phyloP scores from a whole-genome alignment of 2,329 filamentous ascomycete species.

The Acephala macrosclerotiorum region DNA sequence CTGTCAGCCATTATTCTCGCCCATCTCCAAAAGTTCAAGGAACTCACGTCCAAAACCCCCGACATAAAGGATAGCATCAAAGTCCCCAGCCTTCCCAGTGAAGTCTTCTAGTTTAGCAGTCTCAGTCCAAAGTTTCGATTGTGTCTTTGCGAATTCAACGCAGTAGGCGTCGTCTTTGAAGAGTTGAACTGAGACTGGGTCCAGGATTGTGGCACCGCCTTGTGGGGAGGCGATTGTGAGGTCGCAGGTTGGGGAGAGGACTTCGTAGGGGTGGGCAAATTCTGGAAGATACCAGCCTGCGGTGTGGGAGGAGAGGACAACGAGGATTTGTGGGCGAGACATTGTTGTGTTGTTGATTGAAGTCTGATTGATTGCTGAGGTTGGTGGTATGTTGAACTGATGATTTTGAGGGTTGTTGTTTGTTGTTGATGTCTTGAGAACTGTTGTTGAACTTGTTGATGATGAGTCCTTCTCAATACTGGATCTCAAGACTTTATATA shows the following conservation, averaged over 20 bases:
- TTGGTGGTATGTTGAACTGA: no score
- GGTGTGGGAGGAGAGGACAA: slow-evolving; percentile 57
- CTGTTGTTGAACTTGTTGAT: no score
- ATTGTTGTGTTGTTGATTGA: background rate
- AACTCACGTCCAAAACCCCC: slow-evolving; percentile 61
- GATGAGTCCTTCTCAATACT: no score
- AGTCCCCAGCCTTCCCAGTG: slow-evolving; percentile 53
- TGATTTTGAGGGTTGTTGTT: no score
- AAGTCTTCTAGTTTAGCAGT: slow-evolving; percentile 56
- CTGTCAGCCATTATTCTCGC: background rate
- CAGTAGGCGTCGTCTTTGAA: slow-evolving; percentile 51
- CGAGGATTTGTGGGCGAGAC: slow-evolving; percentile 51
- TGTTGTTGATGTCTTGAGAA: no score
- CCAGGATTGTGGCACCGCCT: slow-evolving; percentile 50
- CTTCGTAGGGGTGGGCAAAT: slow-evolving; percentile 53
- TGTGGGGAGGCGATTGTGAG: slow-evolving; percentile 52
- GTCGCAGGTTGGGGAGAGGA: slow-evolving; percentile 48
- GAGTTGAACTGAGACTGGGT: slow-evolving; percentile 50
- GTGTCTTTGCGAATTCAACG: slow-evolving; percentile 50
- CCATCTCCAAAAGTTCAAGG: no score
- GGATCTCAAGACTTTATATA: no score
- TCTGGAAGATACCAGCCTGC: slow-evolving; percentile 61
- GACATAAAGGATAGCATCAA: slow-evolving; percentile 62
- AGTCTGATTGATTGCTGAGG: background rate
- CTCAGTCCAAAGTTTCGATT: slow-evolving; percentile 57